These are phyloP conservation scores for Glaciozyma martinii DNA, from an alignment of 768 basidiomycete genomes.

Conservation along the genomic window DNA sequence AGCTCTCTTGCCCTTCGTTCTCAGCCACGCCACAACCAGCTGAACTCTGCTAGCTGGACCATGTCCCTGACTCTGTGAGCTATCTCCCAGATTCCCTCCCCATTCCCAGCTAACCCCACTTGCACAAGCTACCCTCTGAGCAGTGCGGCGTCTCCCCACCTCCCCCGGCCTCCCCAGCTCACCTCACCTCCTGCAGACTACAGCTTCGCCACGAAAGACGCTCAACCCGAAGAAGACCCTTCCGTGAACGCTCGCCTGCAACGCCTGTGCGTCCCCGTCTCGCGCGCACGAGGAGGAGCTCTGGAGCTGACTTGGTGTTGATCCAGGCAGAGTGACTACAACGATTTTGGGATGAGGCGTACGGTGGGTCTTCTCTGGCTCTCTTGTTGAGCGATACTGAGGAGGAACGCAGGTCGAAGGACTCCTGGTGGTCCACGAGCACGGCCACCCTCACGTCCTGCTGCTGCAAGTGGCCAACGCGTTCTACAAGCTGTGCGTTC, in stretches of 20 bases:
- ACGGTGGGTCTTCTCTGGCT: conserved; percentile 57
- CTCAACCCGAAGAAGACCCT: conserved; percentile 85
- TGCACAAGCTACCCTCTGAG: conserved; percentile 26
- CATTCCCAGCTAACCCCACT: neutral
- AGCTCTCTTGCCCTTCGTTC: neutral
- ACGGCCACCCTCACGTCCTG: conserved; percentile 66
- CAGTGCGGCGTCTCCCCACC: conserved; percentile 12
- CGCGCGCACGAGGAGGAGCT: neutral
- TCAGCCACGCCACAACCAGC: neutral
- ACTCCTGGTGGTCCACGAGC: conserved; percentile 65
- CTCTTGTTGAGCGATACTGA: conserved; percentile 27
- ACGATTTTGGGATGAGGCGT: conserved; percentile 90
- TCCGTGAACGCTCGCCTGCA: conserved; percentile 90
- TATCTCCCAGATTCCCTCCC: conserved; percentile 39
- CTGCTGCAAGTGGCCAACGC: conserved; percentile 98
- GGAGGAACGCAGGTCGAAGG: conserved; percentile 38
- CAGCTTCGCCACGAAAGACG: conserved; percentile 90
- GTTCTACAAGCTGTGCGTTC: conserved; percentile 88
- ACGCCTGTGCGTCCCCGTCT: conserved; percentile 47
- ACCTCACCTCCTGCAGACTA: conserved; percentile 58
- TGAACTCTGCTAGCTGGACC: neutral
- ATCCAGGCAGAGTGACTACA: conserved; percentile 73
- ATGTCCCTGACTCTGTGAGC: neutral
- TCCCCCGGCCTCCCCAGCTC: too few relatives aligned
- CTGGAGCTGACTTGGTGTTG: neutral